phyloP scores from a whole-genome alignment of 2,329 filamentous ascomycete species.

The Penicillium italicum region DNA sequence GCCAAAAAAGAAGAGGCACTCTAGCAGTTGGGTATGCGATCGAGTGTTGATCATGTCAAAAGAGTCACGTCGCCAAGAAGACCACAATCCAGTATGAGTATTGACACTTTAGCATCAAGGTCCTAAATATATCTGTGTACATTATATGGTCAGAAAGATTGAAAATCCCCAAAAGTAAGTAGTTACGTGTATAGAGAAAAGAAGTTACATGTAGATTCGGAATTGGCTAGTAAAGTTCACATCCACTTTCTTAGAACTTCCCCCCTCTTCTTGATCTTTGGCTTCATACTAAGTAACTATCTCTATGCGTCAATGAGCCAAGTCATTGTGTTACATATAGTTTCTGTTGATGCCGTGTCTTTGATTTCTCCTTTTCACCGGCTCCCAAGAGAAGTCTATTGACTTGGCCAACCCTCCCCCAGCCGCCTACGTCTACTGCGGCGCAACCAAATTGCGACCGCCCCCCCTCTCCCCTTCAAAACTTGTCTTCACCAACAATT shows the following conservation, averaged over 20 bases:
- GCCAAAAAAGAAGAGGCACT: too few relatives aligned
- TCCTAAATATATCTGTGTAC: not conserved
- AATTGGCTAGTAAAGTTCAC: not conserved
- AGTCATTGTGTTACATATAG: not conserved
- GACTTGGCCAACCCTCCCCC: conserved; percentile 10
- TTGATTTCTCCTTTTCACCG: not conserved
- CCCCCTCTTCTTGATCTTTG: conserved; percentile 1
- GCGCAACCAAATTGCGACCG: conserved; percentile 16
- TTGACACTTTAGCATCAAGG: not conserved
- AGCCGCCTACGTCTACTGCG: conserved; percentile 12
- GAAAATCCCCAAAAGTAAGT: not conserved
- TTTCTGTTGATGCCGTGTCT: not conserved
- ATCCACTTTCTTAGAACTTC: not conserved
- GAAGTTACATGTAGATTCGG: not conserved
- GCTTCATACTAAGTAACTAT: not conserved
- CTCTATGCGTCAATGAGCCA: not conserved
- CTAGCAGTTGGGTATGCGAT: conserved; percentile 21
- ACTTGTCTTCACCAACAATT: conserved; percentile 13
- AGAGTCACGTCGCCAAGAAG: conserved; percentile 16
- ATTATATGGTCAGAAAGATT: not conserved
- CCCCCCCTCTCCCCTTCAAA: conserved; percentile 14
- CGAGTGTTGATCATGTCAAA: conserved; percentile 15
- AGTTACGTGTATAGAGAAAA: not conserved
- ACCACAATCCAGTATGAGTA: conserved; percentile 13
- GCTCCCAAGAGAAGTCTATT: conserved; percentile 10